Percentiles rank a stretch among this genome's conserved stretches.
Evolutionary conservation across 805 yeast genomes (phyloP).

Genomic region (Saccharomycopsis sp.): DNA sequence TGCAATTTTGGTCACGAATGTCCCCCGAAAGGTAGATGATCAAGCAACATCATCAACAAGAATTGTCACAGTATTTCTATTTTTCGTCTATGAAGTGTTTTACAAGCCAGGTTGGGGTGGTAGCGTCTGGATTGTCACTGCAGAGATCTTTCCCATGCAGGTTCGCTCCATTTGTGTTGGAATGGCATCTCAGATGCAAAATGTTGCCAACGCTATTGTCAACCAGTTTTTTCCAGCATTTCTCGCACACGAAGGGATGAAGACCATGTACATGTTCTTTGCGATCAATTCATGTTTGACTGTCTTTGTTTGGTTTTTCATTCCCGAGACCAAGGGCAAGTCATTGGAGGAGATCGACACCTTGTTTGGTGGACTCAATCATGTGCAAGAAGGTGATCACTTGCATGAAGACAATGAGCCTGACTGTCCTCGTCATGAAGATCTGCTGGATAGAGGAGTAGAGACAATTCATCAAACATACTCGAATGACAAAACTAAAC

Average conservation of each 20-base stretch:
- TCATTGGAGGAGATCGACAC: slow-evolving; percentile 57
- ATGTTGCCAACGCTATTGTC: slow-evolving; percentile 19
- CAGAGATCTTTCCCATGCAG: slow-evolving; percentile 63
- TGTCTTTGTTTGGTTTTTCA: slow-evolving; percentile 55
- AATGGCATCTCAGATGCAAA: slow-evolving; percentile 43
- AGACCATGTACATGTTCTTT: slow-evolving; percentile 50
- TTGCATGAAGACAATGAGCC: slow-evolving; percentile 1
- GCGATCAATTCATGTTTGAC: slow-evolving; percentile 35
- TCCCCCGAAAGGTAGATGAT: slow-evolving; percentile 34
- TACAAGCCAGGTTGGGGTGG: slow-evolving; percentile 75
- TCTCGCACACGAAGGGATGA: slow-evolving; percentile 62
- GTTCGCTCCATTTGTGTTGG: slow-evolving; percentile 56
- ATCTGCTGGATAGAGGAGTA: background rate
- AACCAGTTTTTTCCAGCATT: slow-evolving; percentile 42
- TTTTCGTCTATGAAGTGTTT: slow-evolving; percentile 57
- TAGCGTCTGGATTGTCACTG: slow-evolving; percentile 55
- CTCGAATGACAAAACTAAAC: background rate
- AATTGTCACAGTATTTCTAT: slow-evolving; percentile 52
- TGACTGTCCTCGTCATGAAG: background rate
- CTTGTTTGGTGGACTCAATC: slow-evolving; percentile 28
- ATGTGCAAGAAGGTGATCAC: slow-evolving; percentile 13
- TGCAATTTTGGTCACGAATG: slow-evolving; percentile 54
- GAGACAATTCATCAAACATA: background rate
- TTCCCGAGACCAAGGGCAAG: slow-evolving; percentile 59
- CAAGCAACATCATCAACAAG: slow-evolving; percentile 45